Conservation (phyloP, 768 basidiomycete species). For the Macrolepiota dolichaula region DNA sequence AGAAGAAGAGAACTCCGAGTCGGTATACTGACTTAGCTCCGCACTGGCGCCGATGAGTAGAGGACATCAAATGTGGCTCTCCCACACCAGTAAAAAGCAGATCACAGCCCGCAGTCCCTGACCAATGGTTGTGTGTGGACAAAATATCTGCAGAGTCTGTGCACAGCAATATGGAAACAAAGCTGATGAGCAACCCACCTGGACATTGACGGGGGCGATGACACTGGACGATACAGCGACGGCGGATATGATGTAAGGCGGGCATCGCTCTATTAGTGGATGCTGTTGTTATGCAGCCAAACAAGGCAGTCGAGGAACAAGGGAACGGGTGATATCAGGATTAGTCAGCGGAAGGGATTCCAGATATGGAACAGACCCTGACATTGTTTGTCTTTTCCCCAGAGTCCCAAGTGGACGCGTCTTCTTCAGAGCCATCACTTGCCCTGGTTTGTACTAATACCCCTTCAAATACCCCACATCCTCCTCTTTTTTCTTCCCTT, state of each 20-base stretch:
- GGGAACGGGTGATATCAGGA: conserved; percentile 2
- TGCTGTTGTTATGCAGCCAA: conserved; percentile 8
- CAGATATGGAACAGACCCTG: conserved; percentile 4
- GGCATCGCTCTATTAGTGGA: background rate
- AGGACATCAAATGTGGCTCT: too few species aligned
- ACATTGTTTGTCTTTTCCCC: conserved; percentile 11
- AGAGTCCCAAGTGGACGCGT: conserved; percentile 19
- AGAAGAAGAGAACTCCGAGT: background rate
- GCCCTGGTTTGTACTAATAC: conserved; percentile 24
- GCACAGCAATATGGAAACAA: background rate
- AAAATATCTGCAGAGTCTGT: background rate
- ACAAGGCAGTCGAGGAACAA: conserved; percentile 9
- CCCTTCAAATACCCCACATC: conserved; percentile 22
- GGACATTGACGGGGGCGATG: background rate
- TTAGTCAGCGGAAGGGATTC: background rate
- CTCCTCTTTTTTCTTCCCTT: background rate
- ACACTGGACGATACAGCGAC: background rate
- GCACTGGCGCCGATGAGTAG: conserved; percentile 5
- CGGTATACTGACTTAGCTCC: background rate
- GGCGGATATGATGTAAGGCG: background rate
- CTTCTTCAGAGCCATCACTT: conserved; percentile 23
- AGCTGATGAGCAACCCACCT: background rate
- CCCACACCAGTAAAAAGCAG: too few species aligned
- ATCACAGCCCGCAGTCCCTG: background rate
- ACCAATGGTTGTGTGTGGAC: background rate